phyloP scores from a whole-genome alignment of 2,329 filamentous ascomycete species.

The Cercospora citrullina region DNA sequence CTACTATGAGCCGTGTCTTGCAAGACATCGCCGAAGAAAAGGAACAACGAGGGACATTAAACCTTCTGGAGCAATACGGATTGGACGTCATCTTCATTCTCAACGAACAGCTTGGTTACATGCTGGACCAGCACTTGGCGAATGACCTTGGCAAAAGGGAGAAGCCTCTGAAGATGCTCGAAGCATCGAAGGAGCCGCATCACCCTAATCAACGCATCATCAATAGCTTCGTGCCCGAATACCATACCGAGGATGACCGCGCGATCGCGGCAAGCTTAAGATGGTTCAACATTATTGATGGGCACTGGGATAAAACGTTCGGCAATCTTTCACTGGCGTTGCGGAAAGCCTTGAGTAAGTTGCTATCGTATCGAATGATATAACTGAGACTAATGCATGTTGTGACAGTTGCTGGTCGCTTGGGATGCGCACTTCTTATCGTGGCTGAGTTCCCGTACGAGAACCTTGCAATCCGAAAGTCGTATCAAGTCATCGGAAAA shows the following conservation, averaged over 20 bases:
- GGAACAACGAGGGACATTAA: conserved; percentile 68
- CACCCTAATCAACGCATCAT: conserved; percentile 64
- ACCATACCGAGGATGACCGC: conserved; percentile 61
- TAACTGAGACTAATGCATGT: conserved; percentile 23
- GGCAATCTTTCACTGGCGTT: conserved; percentile 70
- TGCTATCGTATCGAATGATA: neutral
- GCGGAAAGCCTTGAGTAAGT: conserved; percentile 79
- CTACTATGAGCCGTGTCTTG: conserved; percentile 73
- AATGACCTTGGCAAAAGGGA: conserved; percentile 9
- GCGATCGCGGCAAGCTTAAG: conserved; percentile 77
- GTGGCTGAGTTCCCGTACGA: conserved; percentile 53
- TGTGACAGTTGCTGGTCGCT: conserved; percentile 46
- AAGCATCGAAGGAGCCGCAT: conserved; percentile 49
- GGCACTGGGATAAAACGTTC: conserved; percentile 71
- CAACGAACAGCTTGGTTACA: conserved; percentile 59
- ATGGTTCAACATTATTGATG: conserved; percentile 77
- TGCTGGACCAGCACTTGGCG: conserved; percentile 30
- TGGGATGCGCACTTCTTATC: conserved; percentile 58
- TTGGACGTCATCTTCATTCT: conserved; percentile 74
- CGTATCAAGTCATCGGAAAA: conserved; percentile 44
- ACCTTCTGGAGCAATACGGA: conserved; percentile 70
- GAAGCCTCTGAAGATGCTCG: conserved; percentile 48
- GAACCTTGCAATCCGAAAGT: conserved; percentile 45
- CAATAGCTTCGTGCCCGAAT: conserved; percentile 65
- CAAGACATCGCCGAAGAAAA: conserved; percentile 67